A percentile compares a stretch with the other conserved stretches of the same genome.
phyloP scores from a whole-genome alignment of 2,329 filamentous ascomycete genomes.

The Penicillium glabrum region DNA sequence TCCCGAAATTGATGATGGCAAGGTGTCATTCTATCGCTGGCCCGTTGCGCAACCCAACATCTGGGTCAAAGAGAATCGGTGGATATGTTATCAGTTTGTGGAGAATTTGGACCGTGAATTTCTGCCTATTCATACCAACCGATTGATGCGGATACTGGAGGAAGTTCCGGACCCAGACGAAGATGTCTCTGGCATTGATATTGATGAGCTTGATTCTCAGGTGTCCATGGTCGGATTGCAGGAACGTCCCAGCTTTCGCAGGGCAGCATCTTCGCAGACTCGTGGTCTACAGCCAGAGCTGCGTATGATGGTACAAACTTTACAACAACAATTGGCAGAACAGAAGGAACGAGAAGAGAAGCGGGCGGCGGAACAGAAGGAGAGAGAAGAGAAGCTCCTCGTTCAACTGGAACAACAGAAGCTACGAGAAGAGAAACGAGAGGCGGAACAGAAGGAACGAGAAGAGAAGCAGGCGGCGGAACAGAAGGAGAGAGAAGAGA shows the following conservation, averaged over 20 bases:
- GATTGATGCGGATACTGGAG: slow-evolving; percentile 2
- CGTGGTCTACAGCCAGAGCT: slow-evolving; percentile 5
- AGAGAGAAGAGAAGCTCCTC: not conserved
- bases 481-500: not conserved
- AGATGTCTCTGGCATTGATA: not conserved
- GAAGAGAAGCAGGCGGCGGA: slow-evolving; percentile 1
- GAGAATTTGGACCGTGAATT: slow-evolving; percentile 8
- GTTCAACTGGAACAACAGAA: not conserved
- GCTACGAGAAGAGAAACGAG: not conserved
- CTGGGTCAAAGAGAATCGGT: slow-evolving; percentile 2
- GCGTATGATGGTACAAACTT: slow-evolving; percentile 7
- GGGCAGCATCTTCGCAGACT: slow-evolving; percentile 6
- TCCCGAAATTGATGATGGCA: slow-evolving; percentile 2
- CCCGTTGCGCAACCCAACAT: slow-evolving; percentile 4
- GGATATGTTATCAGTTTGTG: slow-evolving; percentile 4
- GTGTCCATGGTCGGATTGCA: slow-evolving; percentile 3
- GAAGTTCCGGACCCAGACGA: slow-evolving; percentile 2
- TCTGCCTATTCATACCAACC: slow-evolving; percentile 4
- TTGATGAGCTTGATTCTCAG: not conserved
- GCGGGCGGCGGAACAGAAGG: too few relatives aligned
- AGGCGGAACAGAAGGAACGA: slow-evolving; percentile 1
- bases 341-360: not conserved
- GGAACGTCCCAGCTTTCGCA: slow-evolving; percentile 1
- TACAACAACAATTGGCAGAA: not conserved
- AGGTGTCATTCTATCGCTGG: slow-evolving; percentile 6